A percentile compares a stretch with the other conserved stretches of the same genome.
These are phyloP conservation scores for Populus nigra DNA, from an alignment of 345 rosid species.

Conservation along the genomic window DNA sequence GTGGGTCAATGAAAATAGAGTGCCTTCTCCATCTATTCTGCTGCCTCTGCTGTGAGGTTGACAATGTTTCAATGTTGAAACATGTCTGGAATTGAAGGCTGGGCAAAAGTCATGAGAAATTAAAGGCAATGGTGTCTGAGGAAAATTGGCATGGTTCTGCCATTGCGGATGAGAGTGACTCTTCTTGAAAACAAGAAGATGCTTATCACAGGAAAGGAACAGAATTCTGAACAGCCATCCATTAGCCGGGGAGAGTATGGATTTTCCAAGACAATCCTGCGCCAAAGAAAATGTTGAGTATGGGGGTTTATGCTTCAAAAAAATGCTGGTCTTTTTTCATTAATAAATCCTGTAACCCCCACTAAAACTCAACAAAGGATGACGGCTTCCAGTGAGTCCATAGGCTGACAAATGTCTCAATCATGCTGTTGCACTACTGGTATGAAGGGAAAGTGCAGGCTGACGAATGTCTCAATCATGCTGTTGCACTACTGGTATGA, in stretches of 20 bases:
- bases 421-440: conserved; percentile 6
- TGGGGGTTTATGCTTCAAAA: conserved; percentile 61
- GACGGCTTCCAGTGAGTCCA: conserved; percentile 19
- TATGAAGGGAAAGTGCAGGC: conserved; percentile 4
- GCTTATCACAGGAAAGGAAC: conserved; percentile 60
- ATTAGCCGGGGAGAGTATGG: conserved; percentile 52
- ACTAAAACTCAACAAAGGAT: conserved; percentile 44
- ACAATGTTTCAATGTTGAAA: conserved; percentile 62
- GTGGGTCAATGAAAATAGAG: conserved; percentile 59
- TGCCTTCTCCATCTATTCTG: conserved; percentile 65
- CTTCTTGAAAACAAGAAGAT: conserved; percentile 63
- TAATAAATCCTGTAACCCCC: conserved; percentile 49
- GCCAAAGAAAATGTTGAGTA: conserved; percentile 91
- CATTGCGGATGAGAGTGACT: conserved; percentile 59
- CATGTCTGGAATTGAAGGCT: conserved; percentile 66
- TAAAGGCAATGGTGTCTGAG: conserved; percentile 65
- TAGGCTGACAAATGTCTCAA: conserved; percentile 7
- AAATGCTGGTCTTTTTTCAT: conserved; percentile 30
- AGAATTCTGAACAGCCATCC: conserved; percentile 65
- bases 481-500: conserved; percentile 9
- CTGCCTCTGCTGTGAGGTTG: conserved; percentile 69
- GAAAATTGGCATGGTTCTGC: conserved; percentile 58
- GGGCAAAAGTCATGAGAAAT: conserved; percentile 70
- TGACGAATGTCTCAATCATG: conserved; percentile 2
- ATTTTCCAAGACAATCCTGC: conserved; percentile 76